Evolutionary conservation across 192 early-diverging fungal genomes (phyloP), one percentile per base, ranked within the genome.

Genomic region (Umbelopsis ramanniana): DNA sequence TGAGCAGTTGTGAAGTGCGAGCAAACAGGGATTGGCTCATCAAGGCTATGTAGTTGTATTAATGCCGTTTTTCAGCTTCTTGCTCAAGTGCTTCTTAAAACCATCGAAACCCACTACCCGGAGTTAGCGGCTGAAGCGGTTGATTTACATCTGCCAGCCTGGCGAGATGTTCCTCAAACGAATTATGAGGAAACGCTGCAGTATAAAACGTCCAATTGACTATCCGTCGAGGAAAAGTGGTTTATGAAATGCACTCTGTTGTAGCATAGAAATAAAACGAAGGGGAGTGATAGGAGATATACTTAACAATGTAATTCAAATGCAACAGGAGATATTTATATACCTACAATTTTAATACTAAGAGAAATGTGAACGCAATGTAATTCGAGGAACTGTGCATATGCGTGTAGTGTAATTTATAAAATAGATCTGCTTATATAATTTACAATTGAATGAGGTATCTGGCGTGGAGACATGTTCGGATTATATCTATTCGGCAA

Each of bases 1-100:
- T 83, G 75, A 70, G 52, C 48, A 21, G 14, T 7, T 1, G 11
- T 11, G 8, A 43, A 5, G 40, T 11, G 40, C 6, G 40, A 46
- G 19, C 35, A 4, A 14, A 29, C 3, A 63, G 15, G 5, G 24
- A n/a, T 6, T 14, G 4, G 17, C 2, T 26, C 19, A 0, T 35
- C 26, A 14, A n/a, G 23, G 22, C 22, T 4, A 29, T 29, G 29
- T 29, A 6, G 6, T 22, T 6, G 53, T 54, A 54, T 26, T 24
- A 9, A 54, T 3, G 0, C 4, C 22, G 0, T 22, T 26, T 7
- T 63, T 35, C 14, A 63, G 57, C 29, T 63, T 17, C 33, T 63
- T 12, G 57, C 33, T 35, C 26, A 37, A 14, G 33, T 14, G 17
- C 17, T 63, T 2, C 35, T 63, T 26, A 63, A 63, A 33, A 35